A percentile compares a stretch with the other conserved stretches of the same genome.
Conservation (phyloP, 2,329 filamentous ascomycete species). For the Xylaria multiplex region DNA sequence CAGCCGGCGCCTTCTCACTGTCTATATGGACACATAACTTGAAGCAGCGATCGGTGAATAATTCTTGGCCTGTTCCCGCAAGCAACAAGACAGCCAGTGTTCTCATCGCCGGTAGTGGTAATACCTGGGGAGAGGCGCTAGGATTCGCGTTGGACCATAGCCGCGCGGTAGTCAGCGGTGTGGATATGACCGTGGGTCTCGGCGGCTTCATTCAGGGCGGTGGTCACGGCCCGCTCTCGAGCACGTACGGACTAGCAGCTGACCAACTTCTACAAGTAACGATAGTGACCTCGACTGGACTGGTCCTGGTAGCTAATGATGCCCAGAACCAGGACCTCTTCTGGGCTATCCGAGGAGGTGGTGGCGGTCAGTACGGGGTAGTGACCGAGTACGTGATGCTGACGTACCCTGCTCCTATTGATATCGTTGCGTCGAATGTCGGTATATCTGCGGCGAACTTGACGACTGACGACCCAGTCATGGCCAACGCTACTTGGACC, state of each 20-base stretch:
- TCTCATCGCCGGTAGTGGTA: constrained; percentile 8
- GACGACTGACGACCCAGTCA: not conserved
- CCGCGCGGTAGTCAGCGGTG: constrained; percentile 5
- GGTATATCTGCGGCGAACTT: not conserved
- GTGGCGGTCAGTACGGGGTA: constrained; percentile 61
- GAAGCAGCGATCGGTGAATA: not conserved
- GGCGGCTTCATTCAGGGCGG: constrained; percentile 58
- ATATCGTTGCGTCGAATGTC: not conserved
- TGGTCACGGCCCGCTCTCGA: constrained; percentile 53
- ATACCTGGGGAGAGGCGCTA: constrained; percentile 6
- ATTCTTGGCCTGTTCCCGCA: constrained; percentile 1
- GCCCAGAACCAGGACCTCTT: constrained; percentile 59
- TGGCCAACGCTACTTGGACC: constrained; percentile 1
- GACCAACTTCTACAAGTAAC: constrained; percentile 53
- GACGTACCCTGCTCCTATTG: not conserved
- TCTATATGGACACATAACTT: constrained; percentile 11
- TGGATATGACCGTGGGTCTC: constrained; percentile 9
- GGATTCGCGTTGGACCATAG: not conserved
- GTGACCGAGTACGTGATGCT: constrained; percentile 43
- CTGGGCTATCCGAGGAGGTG: constrained; percentile 63
- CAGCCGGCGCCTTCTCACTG: constrained; percentile 4
- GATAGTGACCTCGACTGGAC: constrained; percentile 34
- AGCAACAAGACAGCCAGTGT: not conserved
- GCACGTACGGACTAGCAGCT: constrained; percentile 57
- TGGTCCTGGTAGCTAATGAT: constrained; percentile 52